Conservation (phyloP, 768 basidiomycete genomes). For the Hypsizygus marmoreus region DNA sequence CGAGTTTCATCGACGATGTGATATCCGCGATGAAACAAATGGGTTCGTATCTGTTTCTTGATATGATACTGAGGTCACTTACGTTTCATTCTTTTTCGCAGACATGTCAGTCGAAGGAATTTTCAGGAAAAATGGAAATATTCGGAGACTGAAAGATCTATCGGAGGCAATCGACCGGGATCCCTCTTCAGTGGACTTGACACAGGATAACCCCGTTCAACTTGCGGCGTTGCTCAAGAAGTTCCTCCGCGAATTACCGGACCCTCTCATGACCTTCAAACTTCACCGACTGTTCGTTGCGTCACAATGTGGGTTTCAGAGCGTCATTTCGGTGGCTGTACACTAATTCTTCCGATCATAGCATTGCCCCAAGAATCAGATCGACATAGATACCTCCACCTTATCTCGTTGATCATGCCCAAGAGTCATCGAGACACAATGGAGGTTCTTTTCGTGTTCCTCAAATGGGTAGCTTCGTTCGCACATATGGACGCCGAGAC, state of each 20-base stretch:
- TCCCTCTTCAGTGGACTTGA: constrained; percentile 85
- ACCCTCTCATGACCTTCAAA: constrained; percentile 94
- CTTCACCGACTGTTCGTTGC: constrained; percentile 87
- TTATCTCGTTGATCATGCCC: constrained; percentile 84
- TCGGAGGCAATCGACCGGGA: constrained; percentile 96
- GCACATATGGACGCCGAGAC: constrained; percentile 97
- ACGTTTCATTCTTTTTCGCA: constrained; percentile 29
- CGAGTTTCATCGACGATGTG: constrained; percentile 98
- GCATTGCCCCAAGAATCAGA: constrained; percentile 76
- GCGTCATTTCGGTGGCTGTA: neutral
- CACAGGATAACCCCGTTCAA: constrained; percentile 95
- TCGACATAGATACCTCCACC: constrained; percentile 80
- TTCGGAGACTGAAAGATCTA: constrained; percentile 87
- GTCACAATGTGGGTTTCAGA: constrained; percentile 71
- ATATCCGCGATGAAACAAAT: constrained; percentile 98
- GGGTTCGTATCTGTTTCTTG: constrained; percentile 59
- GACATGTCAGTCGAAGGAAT: constrained; percentile 99
- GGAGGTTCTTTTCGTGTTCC: constrained; percentile 96
- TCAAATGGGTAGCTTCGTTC: constrained; percentile 99
- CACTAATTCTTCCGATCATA: constrained; percentile 30
- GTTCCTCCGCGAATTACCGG: constrained; percentile 94
- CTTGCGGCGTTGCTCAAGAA: constrained; percentile 96
- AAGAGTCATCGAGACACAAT: constrained; percentile 95
- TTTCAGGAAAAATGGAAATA: constrained; percentile 98
- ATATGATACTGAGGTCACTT: constrained; percentile 9